phyloP scores from a whole-genome alignment of 169 alveolate genomes.

The Plasmodium berghei region DNA sequence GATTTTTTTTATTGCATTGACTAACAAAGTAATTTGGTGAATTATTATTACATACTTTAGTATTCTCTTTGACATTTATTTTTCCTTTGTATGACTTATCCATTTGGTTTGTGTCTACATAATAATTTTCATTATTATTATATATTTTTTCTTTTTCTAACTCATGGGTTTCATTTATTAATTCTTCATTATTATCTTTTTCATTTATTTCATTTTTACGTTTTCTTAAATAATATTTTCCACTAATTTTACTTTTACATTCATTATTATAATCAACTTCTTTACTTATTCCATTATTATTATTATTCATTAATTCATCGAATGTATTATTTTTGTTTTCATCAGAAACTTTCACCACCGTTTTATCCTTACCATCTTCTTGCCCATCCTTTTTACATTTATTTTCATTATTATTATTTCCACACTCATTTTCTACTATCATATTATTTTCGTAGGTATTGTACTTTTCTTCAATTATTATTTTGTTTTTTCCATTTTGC shows the following conservation, averaged over 20 bases:
- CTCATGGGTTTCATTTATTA: neutral
- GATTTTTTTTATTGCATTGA: neutral
- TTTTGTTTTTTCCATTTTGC: slow-evolving; percentile 6
- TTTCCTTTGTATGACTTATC: neutral
- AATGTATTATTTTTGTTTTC: neutral
- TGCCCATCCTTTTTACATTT: neutral
- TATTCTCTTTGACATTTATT: neutral
- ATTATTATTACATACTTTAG: neutral
- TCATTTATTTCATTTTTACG: slow-evolving; percentile 11
- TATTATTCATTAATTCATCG: neutral
- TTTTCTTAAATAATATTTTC: neutral
- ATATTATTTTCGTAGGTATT: neutral
- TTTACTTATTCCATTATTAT: neutral
- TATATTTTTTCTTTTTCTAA: neutral
- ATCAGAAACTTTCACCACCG: neutral
- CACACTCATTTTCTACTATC: neutral
- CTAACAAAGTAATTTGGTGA: neutral
- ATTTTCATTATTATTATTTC: neutral
- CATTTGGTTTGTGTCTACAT: slow-evolving; percentile 1
- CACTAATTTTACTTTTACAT: neutral
- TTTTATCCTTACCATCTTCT: neutral
- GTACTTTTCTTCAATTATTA: neutral
- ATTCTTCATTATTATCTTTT: neutral
- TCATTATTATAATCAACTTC: neutral
- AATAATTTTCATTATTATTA: neutral